These are phyloP conservation scores for Halteria grandinella DNA, from an alignment of 73 alveolate genomes.

Conservation along the genomic window DNA sequence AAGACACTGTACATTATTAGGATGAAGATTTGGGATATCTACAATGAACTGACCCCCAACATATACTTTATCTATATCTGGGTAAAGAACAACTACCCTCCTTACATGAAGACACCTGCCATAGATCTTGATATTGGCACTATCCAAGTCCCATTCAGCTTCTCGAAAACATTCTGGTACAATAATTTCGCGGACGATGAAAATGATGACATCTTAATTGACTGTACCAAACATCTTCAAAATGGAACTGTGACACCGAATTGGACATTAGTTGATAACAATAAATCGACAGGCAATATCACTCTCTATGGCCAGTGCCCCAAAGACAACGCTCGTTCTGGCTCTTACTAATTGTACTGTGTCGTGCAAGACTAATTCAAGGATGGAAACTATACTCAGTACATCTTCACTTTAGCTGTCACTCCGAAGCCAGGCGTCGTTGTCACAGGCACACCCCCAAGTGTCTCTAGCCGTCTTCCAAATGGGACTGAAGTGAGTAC, in stretches of 20 bases:
- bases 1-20: not conserved
- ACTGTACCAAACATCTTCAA: not conserved
- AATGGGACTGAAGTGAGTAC: no score
- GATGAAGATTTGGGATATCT: not conserved
- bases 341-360: not conserved
- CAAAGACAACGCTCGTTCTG: not conserved
- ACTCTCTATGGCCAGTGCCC: slow-evolving; percentile 9
- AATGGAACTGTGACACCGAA: not conserved
- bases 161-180: slow-evolving; percentile 11
- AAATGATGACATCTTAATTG: not conserved
- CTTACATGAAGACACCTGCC: not conserved
- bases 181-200: slow-evolving; percentile 21
- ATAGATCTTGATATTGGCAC: not conserved
- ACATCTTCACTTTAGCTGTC: slow-evolving; percentile 7
- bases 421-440: not conserved
- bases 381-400: not conserved
- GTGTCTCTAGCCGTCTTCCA: no score
- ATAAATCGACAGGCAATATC: not conserved
- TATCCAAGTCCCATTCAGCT: not conserved
- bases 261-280: not conserved
- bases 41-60: slow-evolving; percentile 10
- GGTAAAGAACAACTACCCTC: not conserved
- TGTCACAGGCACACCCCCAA: no score
- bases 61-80: not conserved
- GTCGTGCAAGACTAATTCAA: not conserved